phyloP scores from a whole-genome alignment of 805 yeast species.

The Cyberlindnera xylosilytica region DNA sequence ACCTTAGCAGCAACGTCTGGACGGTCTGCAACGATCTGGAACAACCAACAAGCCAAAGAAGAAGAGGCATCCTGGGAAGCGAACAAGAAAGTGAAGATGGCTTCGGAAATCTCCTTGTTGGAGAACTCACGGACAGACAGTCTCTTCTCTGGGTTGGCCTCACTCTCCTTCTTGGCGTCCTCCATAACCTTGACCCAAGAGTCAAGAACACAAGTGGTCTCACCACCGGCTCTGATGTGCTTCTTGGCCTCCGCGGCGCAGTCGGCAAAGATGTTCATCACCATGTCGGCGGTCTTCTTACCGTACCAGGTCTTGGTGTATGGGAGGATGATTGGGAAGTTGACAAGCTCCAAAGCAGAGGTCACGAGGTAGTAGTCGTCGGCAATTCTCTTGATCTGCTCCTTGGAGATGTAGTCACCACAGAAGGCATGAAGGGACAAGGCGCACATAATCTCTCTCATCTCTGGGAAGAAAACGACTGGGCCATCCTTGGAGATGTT shows the following conservation, averaged over 20 bases:
- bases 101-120: slow-evolving; percentile 91
- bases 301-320: slow-evolving; percentile 99
- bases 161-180: slow-evolving; percentile 53
- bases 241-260: slow-evolving; percentile 89
- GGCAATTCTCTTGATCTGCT: slow-evolving; percentile 81
- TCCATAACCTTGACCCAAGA: slow-evolving; percentile 90
- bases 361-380: slow-evolving; percentile 92
- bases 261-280: slow-evolving; percentile 84
- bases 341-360: slow-evolving; percentile 94
- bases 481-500: slow-evolving; percentile 61
- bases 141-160: slow-evolving; percentile 50
- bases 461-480: slow-evolving; percentile 80
- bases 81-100: slow-evolving; percentile 91
- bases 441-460: slow-evolving; percentile 96
- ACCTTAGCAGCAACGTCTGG: slow-evolving; percentile 86
- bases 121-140: slow-evolving; percentile 76
- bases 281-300: slow-evolving; percentile 84
- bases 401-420: slow-evolving; percentile 91
- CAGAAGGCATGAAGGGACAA: slow-evolving; percentile 90
- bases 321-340: slow-evolving; percentile 95
- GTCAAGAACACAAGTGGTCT: slow-evolving; percentile 88
- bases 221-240: slow-evolving; percentile 72
- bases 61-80: slow-evolving; percentile 99
- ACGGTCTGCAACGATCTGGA: slow-evolving; percentile 93
- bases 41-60: slow-evolving; percentile 95